A percentile compares a stretch with the other conserved stretches of the same genome.
phyloP scores from a whole-genome alignment of 139 green algal species.

The Tetraselmis striata region DNA sequence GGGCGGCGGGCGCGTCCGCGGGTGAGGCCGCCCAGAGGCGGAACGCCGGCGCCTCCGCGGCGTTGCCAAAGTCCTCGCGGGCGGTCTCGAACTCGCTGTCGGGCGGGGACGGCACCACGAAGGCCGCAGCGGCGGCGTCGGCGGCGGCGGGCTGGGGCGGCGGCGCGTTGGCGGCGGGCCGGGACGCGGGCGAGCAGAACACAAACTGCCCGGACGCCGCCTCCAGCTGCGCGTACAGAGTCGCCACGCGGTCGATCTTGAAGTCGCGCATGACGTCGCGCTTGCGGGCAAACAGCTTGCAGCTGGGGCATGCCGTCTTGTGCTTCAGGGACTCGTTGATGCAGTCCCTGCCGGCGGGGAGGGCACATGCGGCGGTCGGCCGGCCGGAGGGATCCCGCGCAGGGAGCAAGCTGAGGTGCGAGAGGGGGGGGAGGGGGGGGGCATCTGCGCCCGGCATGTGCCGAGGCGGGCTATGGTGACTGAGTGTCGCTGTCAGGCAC shows the following conservation, averaged over 20 bases:
- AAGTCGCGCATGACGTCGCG: conserved; percentile 23
- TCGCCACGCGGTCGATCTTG: conserved; percentile 20
- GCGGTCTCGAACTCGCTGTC: neutral
- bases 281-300: conserved; percentile 18
- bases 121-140: neutral
- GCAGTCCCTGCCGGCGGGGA: conserved; percentile 22
- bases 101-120: neutral
- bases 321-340: conserved; percentile 23
- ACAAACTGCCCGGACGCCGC: conserved; percentile 8
- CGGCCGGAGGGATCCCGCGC: too few species aligned
- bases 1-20: too few species aligned
- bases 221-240: conserved; percentile 23
- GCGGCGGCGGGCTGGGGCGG: too few species aligned
- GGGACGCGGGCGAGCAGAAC: conserved; percentile 14
- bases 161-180: too few species aligned
- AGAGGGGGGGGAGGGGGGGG: too few species aligned
- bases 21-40: neutral
- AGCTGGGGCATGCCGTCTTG: conserved; percentile 25
- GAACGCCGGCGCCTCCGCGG: neutral
- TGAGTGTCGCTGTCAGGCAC: neutral
- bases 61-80: neutral
- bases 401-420: too few species aligned
- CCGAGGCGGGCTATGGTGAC: neutral
- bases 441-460: too few species aligned
- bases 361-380: too few species aligned